These are phyloP conservation scores for Eutrema japonicum DNA, from an alignment of 345 rosid genomes.

Conservation along the genomic window DNA sequence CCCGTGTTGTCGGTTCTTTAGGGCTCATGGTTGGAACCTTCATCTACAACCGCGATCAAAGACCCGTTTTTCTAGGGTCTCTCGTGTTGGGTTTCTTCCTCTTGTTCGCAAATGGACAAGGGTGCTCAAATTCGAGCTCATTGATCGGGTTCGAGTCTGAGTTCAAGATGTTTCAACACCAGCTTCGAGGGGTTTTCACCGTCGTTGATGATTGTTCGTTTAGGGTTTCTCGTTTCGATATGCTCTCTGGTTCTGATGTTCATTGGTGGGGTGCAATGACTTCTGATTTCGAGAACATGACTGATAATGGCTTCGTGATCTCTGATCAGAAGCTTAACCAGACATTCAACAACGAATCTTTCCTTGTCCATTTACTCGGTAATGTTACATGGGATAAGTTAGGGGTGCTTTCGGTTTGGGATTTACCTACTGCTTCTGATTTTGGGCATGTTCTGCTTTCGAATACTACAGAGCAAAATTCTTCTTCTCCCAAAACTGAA, in stretches of 20 bases:
- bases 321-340: slow-evolving; percentile 68
- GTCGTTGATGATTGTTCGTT: slow-evolving; percentile 86
- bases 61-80: slow-evolving; percentile 45
- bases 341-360: slow-evolving; percentile 68
- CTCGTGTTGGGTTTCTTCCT: slow-evolving; percentile 47
- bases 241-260: slow-evolving; percentile 77
- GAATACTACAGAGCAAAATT: slow-evolving; percentile 43
- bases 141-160: slow-evolving; percentile 68
- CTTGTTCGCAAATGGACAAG: slow-evolving; percentile 52
- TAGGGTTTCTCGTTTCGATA: slow-evolving; percentile 74
- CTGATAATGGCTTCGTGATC: slow-evolving; percentile 61
- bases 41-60: slow-evolving; percentile 53
- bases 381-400: slow-evolving; percentile 71
- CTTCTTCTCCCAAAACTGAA: slow-evolving; percentile 45
- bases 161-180: slow-evolving; percentile 85
- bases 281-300: slow-evolving; percentile 61
- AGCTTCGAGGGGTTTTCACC: slow-evolving; percentile 73
- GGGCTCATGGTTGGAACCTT: slow-evolving; percentile 96
- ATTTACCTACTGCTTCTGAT: slow-evolving; percentile 65
- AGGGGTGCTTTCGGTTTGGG: slow-evolving; percentile 72
- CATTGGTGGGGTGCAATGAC: slow-evolving; percentile 83
- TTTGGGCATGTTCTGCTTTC: slow-evolving; percentile 71
- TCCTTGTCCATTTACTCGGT: slow-evolving; percentile 54
- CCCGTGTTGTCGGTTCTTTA: slow-evolving; percentile 88
- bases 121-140: slow-evolving; percentile 66